Evolutionary conservation across 345 rosid genomes (phyloP), one percentile per base, ranked within the genome.

Genomic region (Nasturtium officinale): DNA sequence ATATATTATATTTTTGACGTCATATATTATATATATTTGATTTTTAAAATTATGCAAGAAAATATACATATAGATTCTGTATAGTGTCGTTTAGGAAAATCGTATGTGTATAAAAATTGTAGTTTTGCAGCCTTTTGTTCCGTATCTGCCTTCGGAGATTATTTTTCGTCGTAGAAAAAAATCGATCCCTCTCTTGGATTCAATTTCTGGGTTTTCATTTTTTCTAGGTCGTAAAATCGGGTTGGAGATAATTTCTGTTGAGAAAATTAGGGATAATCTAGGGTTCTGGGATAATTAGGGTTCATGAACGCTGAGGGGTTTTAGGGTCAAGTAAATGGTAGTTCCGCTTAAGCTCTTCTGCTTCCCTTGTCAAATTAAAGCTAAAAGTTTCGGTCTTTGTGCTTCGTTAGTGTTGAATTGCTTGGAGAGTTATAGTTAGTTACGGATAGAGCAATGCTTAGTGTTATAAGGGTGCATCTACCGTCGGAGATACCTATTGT

Each of bases 401-500:
- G 65, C 30, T 57, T 78, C 32, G 64, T 69, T 72, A 61, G 83
- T 32, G 74, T 61, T 78, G 28, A 80, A 5, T 59, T 71, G 80
- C 66, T 67, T 79, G 77, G 77, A 78, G 65, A 71, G 69, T 56
- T 81, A 69, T 47, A 78, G 78, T 77, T 74, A 76, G 73, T 81
- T 78, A 77, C 42, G 23, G 43, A 48, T 63, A 59, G 74, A 87
- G 82, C 91, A 83, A 94, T 94, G 97, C 93, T 94, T 87, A 89
- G 89, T 75, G 91, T 94, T 87, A 78, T 89, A 61, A 86, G 97
- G 26, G 96, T 91, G 81, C 96, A 91, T 83, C 88, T 94, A 76
- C 96, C 97, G 40, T 91, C 98, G 76, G 98, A 94, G 78, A 91
- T 91, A 11, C 98, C 98, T 65, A 89, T 91, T 74, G 98, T 94